Conservation (phyloP, 768 basidiomycete genomes). For the Trametes cubensis region DNA sequence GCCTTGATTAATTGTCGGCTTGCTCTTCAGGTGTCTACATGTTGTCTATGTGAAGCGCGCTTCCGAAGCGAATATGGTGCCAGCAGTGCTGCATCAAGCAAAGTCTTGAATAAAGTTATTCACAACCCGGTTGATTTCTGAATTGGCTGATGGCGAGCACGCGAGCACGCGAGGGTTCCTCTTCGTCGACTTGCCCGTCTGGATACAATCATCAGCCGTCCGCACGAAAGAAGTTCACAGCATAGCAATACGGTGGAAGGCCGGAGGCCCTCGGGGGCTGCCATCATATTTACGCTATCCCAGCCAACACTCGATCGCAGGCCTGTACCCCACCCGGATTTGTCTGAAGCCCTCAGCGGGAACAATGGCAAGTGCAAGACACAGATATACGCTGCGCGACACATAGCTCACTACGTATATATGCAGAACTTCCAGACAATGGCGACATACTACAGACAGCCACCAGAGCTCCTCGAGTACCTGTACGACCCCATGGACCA, state of each 20-base stretch:
- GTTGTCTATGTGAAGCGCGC: not conserved
- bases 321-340: not conserved
- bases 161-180: not conserved
- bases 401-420: slow-evolving; percentile 4
- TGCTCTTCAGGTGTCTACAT: not conserved
- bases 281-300: not conserved
- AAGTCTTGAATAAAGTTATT: not conserved
- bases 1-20: not conserved
- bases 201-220: slow-evolving; percentile 9
- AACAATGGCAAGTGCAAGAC: not conserved
- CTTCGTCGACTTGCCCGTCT: not conserved
- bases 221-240: not conserved
- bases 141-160: not conserved
- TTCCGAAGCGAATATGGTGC: too few relatives aligned
- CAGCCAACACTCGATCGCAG: not conserved
- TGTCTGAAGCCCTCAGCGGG: not conserved
- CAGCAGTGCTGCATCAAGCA: not conserved
- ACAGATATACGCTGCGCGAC: not conserved
- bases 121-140: not conserved
- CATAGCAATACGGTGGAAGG: not conserved
- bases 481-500: not conserved
- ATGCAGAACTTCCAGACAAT: slow-evolving; percentile 1
- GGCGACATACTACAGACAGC: not conserved
- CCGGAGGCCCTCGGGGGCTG: not conserved
- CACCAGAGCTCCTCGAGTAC: not conserved